Evolutionary conservation across 192 early-diverging fungal species (phyloP), one percentile per base, ranked within the genome.

Genomic region (Oehlia diaphana): DNA sequence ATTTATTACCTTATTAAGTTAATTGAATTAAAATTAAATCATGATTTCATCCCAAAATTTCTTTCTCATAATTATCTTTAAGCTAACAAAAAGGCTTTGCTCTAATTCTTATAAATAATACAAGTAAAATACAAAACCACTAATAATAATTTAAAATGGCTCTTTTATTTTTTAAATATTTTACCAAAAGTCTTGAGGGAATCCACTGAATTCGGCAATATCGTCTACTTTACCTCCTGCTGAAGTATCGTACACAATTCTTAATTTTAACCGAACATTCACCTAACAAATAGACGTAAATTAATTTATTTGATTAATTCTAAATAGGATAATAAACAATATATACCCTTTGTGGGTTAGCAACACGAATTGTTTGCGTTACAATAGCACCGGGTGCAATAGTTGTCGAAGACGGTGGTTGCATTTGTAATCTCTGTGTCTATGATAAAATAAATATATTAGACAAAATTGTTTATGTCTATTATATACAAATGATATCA

Each of bases 281-380:
- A 87, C 88, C 90, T 90, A 82, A 10, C 8, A 37, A 61, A 76
- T 9, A 21, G 2, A 70, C n/a, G 31, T 16, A 64, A 0, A 50
- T 66, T 26, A 12, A 23, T 42, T 50, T 19, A 44, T 61, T 58
- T 9, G 9, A 63, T 58, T 26, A 71, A 49, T 68, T 42, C 39
- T 37, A 42, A 12, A 37, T 4, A 61, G 68, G 53, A 42, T 42
- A n/a, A 74, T 12, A 47, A 19, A 14, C 6, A 26, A 66, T 14
- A 67, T 31, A 71, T 75, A 89, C 90, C 81, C 89, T 83, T 81
- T 86, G 84, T 58, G 97, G 97, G 81, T 99, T 99, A 33, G 94
- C 91, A 68, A 99, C 90, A 50, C 90, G 89, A 87, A 99, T 90
- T 16, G 87, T 39, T 80, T 99, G 98, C 19, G 90, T 93, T 31